Evolutionary conservation across 208 protist species (phyloP).

Genomic region (Trypanosoma mega): DNA sequence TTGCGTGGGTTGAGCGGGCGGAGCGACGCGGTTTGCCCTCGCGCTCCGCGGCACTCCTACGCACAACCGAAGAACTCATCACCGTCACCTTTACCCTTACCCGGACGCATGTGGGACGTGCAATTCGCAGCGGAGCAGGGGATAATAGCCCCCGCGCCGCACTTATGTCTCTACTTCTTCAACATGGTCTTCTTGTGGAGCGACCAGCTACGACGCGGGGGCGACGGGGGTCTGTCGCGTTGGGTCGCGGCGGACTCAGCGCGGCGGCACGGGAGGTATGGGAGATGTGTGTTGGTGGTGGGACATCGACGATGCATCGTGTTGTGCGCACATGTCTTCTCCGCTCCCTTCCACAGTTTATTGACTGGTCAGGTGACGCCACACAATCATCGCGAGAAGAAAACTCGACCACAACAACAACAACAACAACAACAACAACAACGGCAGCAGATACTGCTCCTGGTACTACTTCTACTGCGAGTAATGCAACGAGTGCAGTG

Average conservation of each 20-base stretch:
- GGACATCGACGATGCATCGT: slow-evolving; percentile 30
- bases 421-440: too few species aligned
- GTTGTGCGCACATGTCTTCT: slow-evolving; percentile 44
- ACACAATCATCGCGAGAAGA: not conserved
- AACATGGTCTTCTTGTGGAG: slow-evolving; percentile 8
- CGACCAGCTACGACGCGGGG: not conserved
- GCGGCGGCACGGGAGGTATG: slow-evolving; percentile 7
- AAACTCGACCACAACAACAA: too few species aligned
- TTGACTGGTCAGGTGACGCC: slow-evolving; percentile 28
- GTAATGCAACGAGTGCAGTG: not conserved
- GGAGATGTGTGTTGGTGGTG: slow-evolving; percentile 5
- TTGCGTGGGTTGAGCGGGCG: slow-evolving; percentile 32
- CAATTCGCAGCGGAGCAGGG: slow-evolving; percentile 14
- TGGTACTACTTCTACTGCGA: too few species aligned
- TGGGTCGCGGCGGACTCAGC: slow-evolving; percentile 12
- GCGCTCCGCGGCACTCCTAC: slow-evolving; percentile 25
- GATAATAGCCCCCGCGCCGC: slow-evolving; percentile 15
- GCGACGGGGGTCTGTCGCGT: not conserved
- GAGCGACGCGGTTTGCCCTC: not conserved
- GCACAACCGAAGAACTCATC: slow-evolving; percentile 42
- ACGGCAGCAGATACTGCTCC: too few species aligned
- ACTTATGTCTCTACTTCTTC: slow-evolving; percentile 13
- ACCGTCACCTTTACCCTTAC: slow-evolving; percentile 38
- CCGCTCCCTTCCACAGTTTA: slow-evolving; percentile 37
- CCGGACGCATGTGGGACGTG: slow-evolving; percentile 41